Evolutionary conservation across 352 stramenopile genomes (phyloP).

Genomic region (Phytopythium sindhum): DNA sequence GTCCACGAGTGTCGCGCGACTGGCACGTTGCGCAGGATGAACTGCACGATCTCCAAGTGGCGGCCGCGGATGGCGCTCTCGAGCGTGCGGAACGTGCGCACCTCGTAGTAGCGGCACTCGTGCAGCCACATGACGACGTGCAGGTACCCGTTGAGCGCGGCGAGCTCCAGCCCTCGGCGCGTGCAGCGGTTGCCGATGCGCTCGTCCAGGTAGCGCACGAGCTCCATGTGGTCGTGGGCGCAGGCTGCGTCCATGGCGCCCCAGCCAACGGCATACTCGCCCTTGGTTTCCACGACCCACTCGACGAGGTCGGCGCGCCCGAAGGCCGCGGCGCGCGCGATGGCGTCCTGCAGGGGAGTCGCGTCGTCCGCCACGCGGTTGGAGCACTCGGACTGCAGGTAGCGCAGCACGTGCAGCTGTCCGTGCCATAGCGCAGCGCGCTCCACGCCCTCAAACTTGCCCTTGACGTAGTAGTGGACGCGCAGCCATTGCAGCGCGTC

Average conservation of each 20-base stretch:
- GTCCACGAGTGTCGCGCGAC: constrained; percentile 34
- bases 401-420: constrained; percentile 28
- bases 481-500: constrained; percentile 27
- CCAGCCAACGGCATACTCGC: constrained; percentile 35
- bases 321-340: constrained; percentile 26
- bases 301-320: constrained; percentile 15
- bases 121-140: constrained; percentile 35
- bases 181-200: constrained; percentile 39
- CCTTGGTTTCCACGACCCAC: constrained; percentile 39
- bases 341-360: constrained; percentile 32
- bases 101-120: constrained; percentile 24
- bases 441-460: constrained; percentile 32
- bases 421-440: constrained; percentile 33
- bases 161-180: constrained; percentile 23
- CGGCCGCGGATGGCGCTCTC: constrained; percentile 39
- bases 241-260: constrained; percentile 32
- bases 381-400: constrained; percentile 28
- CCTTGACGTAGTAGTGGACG: constrained; percentile 26
- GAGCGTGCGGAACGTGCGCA: constrained; percentile 28
- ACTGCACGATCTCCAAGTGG: constrained; percentile 35
- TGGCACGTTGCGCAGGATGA: constrained; percentile 32
- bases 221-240: constrained; percentile 34
- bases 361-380: constrained; percentile 21
- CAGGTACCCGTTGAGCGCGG: constrained; percentile 28
- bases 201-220: constrained; percentile 31